phyloP scores from a whole-genome alignment of 768 basidiomycete species.

The Ephemerocybe angulata region DNA sequence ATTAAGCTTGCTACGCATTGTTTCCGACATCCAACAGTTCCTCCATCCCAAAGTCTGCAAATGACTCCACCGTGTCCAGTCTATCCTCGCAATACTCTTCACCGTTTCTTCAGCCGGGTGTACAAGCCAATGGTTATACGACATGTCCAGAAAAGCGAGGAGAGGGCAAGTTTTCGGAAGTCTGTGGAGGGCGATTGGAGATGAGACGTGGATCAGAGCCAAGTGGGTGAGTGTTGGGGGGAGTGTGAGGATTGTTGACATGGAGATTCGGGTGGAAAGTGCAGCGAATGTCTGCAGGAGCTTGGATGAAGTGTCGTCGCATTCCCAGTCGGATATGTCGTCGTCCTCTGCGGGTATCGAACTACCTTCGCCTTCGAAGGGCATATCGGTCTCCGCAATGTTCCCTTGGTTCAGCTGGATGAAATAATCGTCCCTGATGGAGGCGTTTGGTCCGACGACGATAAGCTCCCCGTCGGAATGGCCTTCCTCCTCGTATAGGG shows the following conservation, averaged over 20 bases:
- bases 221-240: conserved; percentile 65
- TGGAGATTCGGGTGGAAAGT: conserved; percentile 44
- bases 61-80: conserved; percentile 55
- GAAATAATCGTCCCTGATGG: conserved; percentile 44
- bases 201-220: conserved; percentile 50
- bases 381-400: conserved; percentile 7
- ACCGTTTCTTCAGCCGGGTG: conserved; percentile 25
- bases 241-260: conserved; percentile 44
- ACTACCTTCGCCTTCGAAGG: neutral
- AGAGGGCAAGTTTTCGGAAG: conserved; percentile 59
- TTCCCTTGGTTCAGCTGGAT: conserved; percentile 15
- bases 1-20: conserved; percentile 47
- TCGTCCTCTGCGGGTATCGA: neutral
- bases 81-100: conserved; percentile 44
- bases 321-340: conserved; percentile 41
- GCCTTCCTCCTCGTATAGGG: conserved; percentile 45
- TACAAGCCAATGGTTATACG: conserved; percentile 53
- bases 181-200: conserved; percentile 49
- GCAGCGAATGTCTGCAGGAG: conserved; percentile 48
- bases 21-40: conserved; percentile 44
- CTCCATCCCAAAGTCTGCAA: conserved; percentile 56
- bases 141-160: conserved; percentile 62
- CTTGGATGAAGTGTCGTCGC: conserved; percentile 29
- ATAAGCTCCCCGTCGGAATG: conserved; percentile 64
- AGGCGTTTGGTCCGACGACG: conserved; percentile 53